Base-by-base conservation (phyloP, 192 early-diverging fungal species). In the Phlyctochytrium bullatum region DNA sequence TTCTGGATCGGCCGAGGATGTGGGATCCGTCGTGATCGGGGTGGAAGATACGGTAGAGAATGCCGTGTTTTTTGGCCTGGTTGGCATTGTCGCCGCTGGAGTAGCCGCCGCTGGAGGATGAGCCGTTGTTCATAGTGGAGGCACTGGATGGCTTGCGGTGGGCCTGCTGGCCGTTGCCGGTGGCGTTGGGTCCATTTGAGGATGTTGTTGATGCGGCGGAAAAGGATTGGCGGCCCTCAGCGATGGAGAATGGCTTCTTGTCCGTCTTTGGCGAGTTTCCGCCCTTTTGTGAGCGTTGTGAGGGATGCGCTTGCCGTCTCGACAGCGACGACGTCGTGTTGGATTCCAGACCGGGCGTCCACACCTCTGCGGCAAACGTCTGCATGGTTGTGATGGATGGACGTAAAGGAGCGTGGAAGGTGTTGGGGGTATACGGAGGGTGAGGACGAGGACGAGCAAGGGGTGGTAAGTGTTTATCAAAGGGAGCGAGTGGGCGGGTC, bases 21-120 rank as follows among this genome's bases (percentile, higher is more conserved):
- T 35, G 35, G 62, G n/a, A 69, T 47, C 6, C 32, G 20, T 65
- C 40, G 14, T 73, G 64, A 27, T 33, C 52, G 10, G 68, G 66
- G 52, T 80, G 75, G 62, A 80, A 80, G 31, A 80, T 74, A 31
- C 73, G 68, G 61, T 80, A 80, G 50, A 80, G 40, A 52, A 78
- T 75, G 64, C 30, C 27, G 14, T 50, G 32, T 60, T 74, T n/a
- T 68, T 68, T 60, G 24, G 2, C 27, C 34, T 25, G 10, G 64
- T 12, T 20, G 50, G 25, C 6, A 47, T 47, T 47, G 20, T 3
- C n/a, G 20, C 33, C 27, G 61, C 31, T 31, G 3, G 27, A 33
- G 34, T 62, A 36, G 20, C 32, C 34, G 10, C 16, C 17, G 12
- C 6, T 14, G 28, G 32, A 34, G 4, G 27, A 16, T 14, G 3